Base-by-base conservation (phyloP, 139 green algal genomes). In the Marvania coccoides region DNA sequence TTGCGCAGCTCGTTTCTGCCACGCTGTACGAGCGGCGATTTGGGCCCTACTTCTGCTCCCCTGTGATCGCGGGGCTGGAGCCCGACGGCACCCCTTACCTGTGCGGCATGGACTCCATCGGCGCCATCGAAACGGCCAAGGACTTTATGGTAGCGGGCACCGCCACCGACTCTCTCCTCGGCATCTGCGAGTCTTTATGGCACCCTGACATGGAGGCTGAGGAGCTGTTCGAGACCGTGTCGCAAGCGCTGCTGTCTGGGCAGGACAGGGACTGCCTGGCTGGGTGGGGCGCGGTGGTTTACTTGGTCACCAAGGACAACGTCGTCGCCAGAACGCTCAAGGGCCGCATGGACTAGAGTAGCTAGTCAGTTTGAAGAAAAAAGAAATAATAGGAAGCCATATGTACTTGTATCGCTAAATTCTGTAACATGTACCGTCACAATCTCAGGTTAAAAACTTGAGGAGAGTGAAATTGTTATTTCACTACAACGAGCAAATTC, bases 101-200 rank as follows among this genome's bases (percentile, higher is more conserved):
- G 31, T 91, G 77, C 42, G 90, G 90, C 47, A 99, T 95, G 87
- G 94, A 99, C 80, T 84, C 86, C 37, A 93, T 99, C 40, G 94
- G 94, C 2, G 94, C 94, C 1, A 86, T 92, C 46, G 90, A 97
- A 76, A 93, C 84, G 4, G 83, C 91, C 34, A 91, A 93, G 58
- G 90, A 99, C 81, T 99, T 99, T 60, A 96, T 97, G 76, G 84
- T 99, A 12, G 74, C 81, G 46, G 88, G 88, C 33, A 97, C 93
- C 0, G 88, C 89, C 7, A 78, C 80, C 8, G 93, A 98, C 68
- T 94, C 87, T 4, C 76, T 99, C 65, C 91, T 91, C 51, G 95
- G 95, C 72, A 94, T 97, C 74, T 98, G 93, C 77, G 95, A 99
- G 77, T 91, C 80, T 15, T 90, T 97, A 70, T 98, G 87, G 81